Conservation (phyloP, 768 basidiomycete genomes). For the Filobasidium wieringae region DNA sequence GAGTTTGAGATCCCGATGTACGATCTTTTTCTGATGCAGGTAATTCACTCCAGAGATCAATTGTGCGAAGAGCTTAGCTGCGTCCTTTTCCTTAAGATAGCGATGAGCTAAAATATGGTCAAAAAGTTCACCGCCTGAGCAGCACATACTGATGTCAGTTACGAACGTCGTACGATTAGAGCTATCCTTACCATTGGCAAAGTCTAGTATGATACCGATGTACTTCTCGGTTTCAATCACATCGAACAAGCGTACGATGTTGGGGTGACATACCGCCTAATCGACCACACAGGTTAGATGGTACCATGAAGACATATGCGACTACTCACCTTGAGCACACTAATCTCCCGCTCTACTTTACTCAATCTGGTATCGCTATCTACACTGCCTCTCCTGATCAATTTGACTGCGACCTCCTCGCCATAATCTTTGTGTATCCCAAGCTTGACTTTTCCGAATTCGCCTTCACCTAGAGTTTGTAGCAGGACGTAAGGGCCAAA, state of each 20-base stretch:
- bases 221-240: constrained; percentile 99
- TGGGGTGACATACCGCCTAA: constrained; percentile 88
- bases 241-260: constrained; percentile 95
- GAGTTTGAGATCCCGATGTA: constrained; percentile 96
- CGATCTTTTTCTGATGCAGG: constrained; percentile 97
- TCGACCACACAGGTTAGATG: background rate
- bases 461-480: constrained; percentile 94
- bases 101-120: constrained; percentile 97
- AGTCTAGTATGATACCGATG: constrained; percentile 97
- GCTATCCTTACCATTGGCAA: constrained; percentile 79
- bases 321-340: constrained; percentile 72
- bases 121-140: constrained; percentile 71
- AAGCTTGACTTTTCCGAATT: constrained; percentile 98
- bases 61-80: constrained; percentile 90
- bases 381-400: constrained; percentile 84
- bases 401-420: constrained; percentile 96
- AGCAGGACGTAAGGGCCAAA: constrained; percentile 92
- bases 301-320: background rate
- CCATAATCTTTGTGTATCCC: constrained; percentile 86
- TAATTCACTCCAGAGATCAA: constrained; percentile 98
- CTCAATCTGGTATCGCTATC: constrained; percentile 70
- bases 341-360: constrained; percentile 95
- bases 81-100: constrained; percentile 87
- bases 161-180: constrained; percentile 3
- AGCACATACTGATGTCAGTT: constrained; percentile 40